A percentile compares a stretch with the other conserved stretches of the same genome.
Evolutionary conservation across 805 yeast species (phyloP).

Genomic region (Yarrowia yakushimensis): DNA sequence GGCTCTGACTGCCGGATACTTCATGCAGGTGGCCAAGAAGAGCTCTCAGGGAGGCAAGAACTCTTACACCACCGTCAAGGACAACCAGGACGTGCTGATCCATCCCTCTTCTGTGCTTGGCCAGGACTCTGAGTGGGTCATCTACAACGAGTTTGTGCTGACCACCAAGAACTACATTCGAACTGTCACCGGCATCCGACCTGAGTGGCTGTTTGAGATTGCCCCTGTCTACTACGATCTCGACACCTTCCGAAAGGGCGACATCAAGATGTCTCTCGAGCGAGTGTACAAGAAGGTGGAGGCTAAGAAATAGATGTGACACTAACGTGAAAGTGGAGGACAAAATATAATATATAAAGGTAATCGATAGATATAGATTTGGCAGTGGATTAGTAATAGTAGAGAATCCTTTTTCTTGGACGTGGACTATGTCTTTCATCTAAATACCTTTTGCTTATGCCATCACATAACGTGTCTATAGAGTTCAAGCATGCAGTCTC

Average conservation of each 20-base stretch:
- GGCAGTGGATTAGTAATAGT: no score
- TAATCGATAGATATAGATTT: conserved; percentile 22
- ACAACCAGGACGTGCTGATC: conserved; percentile 89
- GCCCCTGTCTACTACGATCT: conserved; percentile 71
- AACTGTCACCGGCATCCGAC: conserved; percentile 84
- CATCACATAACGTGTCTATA: no score
- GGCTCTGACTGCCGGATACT: conserved; percentile 88
- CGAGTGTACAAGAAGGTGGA: conserved; percentile 49
- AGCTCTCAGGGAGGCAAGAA: conserved; percentile 40
- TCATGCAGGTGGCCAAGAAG: conserved; percentile 97
- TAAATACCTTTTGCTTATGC: no score
- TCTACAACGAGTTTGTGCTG: conserved; percentile 91
- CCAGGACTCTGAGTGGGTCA: conserved; percentile 88
- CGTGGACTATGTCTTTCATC: no score
- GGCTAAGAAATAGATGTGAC: neutral
- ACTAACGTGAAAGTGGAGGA: conserved; percentile 3
- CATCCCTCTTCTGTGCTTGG: conserved; percentile 92
- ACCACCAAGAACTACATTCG: conserved; percentile 92
- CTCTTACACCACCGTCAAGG: conserved; percentile 88
- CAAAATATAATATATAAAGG: conserved; percentile 19
- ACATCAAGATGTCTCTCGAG: conserved; percentile 65
- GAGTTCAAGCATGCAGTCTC: neutral
- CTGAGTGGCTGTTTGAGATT: conserved; percentile 86
- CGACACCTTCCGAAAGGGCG: conserved; percentile 63
- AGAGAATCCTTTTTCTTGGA: no score